Percentiles rank a stretch among this genome's conserved stretches.
Conservation (phyloP, 2,329 filamentous ascomycete genomes). For the Beauveria medogensis region DNA sequence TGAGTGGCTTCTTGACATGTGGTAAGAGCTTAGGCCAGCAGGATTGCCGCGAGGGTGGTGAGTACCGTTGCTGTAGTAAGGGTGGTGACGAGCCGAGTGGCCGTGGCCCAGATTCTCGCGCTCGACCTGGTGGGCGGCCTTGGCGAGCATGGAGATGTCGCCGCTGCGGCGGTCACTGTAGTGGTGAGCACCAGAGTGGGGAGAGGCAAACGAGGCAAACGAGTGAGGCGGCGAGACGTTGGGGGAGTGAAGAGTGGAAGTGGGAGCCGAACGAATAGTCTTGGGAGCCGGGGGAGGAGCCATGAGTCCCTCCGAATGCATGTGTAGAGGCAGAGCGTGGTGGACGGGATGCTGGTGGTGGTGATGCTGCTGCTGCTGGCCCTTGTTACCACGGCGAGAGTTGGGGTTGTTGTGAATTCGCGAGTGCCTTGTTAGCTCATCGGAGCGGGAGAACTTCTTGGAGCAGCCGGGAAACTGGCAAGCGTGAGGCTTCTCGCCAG, state of each 20-base stretch:
- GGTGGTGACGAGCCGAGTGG: slow-evolving; percentile 41
- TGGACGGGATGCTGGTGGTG: slow-evolving; percentile 29
- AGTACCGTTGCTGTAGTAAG: slow-evolving; percentile 42
- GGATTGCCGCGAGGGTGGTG: slow-evolving; percentile 53
- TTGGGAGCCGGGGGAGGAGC: slow-evolving; percentile 65
- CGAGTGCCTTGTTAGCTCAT: slow-evolving; percentile 93
- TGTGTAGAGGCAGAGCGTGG: slow-evolving; percentile 33
- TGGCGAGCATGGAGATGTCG: slow-evolving; percentile 53
- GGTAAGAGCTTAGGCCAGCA: slow-evolving; percentile 76
- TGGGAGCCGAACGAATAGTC: slow-evolving; percentile 80
- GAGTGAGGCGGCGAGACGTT: slow-evolving; percentile 94
- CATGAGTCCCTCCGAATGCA: slow-evolving; percentile 61
- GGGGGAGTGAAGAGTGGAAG: slow-evolving; percentile 80
- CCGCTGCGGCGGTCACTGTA: slow-evolving; percentile 35
- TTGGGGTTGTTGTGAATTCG: slow-evolving; percentile 99
- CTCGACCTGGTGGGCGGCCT: slow-evolving; percentile 54
- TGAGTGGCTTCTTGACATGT: slow-evolving; percentile 85
- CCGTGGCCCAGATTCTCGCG: slow-evolving; percentile 44
- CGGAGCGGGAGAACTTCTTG: slow-evolving; percentile 93
- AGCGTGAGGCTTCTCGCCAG: slow-evolving; percentile 94
- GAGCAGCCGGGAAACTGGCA: slow-evolving; percentile 94
- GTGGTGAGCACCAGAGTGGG: slow-evolving; percentile 38
- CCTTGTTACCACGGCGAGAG: slow-evolving; percentile 87
- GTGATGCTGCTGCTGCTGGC: slow-evolving; percentile 33
- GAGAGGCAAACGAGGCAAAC: slow-evolving; percentile 61